Base-by-base conservation (phyloP, 345 rosid species). In the Salix brachista region DNA sequence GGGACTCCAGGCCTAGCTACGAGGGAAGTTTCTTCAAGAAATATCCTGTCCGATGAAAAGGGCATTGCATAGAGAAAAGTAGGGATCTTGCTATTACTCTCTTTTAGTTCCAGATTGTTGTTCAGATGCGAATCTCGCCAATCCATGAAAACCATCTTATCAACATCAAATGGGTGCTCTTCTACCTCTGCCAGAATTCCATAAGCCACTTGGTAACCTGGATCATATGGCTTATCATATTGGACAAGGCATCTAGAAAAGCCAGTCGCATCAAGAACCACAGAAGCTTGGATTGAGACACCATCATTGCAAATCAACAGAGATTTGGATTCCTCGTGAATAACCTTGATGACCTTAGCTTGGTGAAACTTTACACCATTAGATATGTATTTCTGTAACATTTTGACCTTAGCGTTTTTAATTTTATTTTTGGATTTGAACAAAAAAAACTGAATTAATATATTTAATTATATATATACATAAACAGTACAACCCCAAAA, bases 221-320 rank as follows among this genome's bases (percentile, higher is more conserved):
- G 99, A 82, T 96, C 88, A 73, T 96, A 96, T 0, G 98, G 99
- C 83, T 90, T 96, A 74, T 96, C 94, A 79, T 96, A 96, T 87
- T 93, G 90, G 77, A 96, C 96, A 78, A 96, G 90, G 76, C 98
- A 93, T 75, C 97, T 80, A 6, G 99, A 90, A 78, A 96, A 96
- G n/a, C 99, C 99, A 0, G 99, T 96, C 0, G 99, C 99, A 84
- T 93, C 97, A 30, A 96, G 97, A 79, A 96, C 96, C 66, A 93
- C 91, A 1, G 91, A 76, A 67, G 98, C 98, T 81, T 93, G 90
- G 85, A 93, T 80, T 26, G 91, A 90, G 36, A 90, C 91, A 80
- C 99, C 99, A 7, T 96, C 96, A 11, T 84, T 90, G 80, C 99
- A 96, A 69, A 91, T 83, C 77, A 96, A 81, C 18, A 93, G 80